phyloP scores from a whole-genome alignment of 345 rosid genomes.

The Euphorbia pulcherrima region DNA sequence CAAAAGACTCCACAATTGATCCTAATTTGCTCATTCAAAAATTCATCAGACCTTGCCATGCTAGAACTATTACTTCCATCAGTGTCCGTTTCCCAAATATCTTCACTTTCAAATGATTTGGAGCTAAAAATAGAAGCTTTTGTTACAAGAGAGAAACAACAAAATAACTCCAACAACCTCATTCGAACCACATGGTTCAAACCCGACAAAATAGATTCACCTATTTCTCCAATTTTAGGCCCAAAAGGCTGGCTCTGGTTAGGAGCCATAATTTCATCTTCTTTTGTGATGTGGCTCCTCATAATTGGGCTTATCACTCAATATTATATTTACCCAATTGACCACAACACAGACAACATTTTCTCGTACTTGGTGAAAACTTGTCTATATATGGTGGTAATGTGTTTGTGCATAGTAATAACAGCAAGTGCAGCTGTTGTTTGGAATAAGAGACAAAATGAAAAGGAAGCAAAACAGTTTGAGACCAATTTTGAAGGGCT shows the following conservation, averaged over 20 bases:
- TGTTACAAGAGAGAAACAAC: slow-evolving; percentile 58
- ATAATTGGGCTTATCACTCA: slow-evolving; percentile 51
- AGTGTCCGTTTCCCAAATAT: slow-evolving; percentile 27
- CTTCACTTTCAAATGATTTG: slow-evolving; percentile 32
- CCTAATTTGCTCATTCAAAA: slow-evolving; percentile 56
- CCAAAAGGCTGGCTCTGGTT: slow-evolving; percentile 77
- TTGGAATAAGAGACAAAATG: slow-evolving; percentile 49
- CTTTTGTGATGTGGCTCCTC: slow-evolving; percentile 53
- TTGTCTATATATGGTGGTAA: slow-evolving; percentile 33
- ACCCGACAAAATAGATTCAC: slow-evolving; percentile 47
- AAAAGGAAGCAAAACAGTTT: slow-evolving; percentile 36
- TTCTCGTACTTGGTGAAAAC: slow-evolving; percentile 33
- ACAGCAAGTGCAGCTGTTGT: slow-evolving; percentile 47
- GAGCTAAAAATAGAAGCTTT: slow-evolving; percentile 57
- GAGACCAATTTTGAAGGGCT: slow-evolving; percentile 33
- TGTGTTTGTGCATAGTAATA: slow-evolving; percentile 42
- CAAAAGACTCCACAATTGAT: slow-evolving; percentile 42
- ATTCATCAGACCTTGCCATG: slow-evolving; percentile 57
- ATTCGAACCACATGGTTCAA: slow-evolving; percentile 51
- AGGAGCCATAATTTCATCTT: slow-evolving; percentile 55
- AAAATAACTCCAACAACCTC: slow-evolving; percentile 13
- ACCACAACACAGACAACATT: slow-evolving; percentile 31
- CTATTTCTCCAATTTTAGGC: slow-evolving; percentile 58
- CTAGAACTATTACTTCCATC: slow-evolving; percentile 52
- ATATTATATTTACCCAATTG: slow-evolving; percentile 55